A percentile compares a stretch with the other conserved stretches of the same genome.
Conservation (phyloP, 1,284 basidiomycete genomes). For the Termitomyces sp. region DNA sequence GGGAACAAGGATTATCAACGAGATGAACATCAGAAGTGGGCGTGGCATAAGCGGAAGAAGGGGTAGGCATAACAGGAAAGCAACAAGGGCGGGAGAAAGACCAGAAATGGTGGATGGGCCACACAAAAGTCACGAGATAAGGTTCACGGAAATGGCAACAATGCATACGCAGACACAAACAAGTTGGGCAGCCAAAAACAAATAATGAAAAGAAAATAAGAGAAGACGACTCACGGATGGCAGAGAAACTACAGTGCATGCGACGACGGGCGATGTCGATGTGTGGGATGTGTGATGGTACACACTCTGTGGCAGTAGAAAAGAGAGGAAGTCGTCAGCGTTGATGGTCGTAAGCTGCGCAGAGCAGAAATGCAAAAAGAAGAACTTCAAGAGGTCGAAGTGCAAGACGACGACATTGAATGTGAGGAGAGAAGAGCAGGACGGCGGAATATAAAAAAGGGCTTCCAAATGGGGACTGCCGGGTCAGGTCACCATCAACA, state of each 20-base stretch:
- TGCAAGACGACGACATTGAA: conserved; percentile 36
- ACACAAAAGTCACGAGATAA: conserved; percentile 11
- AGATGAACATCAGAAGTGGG: not conserved
- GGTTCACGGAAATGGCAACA: conserved; percentile 12
- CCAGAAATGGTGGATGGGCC: not conserved
- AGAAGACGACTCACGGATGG: conserved; percentile 32
- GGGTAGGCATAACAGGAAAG: conserved; percentile 10
- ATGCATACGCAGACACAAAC: conserved; percentile 5
- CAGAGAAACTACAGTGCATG: conserved; percentile 31
- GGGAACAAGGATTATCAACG: conserved; percentile 19
- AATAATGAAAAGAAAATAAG: conserved; percentile 1
- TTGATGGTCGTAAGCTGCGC: conserved; percentile 43
- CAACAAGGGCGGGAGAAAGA: conserved; percentile 10
- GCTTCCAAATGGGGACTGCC: conserved; percentile 20
- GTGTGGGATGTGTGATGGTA: conserved; percentile 21
- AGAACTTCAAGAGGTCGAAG: conserved; percentile 25
- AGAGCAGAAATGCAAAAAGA: conserved; percentile 14
- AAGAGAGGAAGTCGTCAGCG: conserved; percentile 47
- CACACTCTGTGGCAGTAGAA: conserved; percentile 25
- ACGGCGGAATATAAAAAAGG: conserved; percentile 30
- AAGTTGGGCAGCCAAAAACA: conserved; percentile 9
- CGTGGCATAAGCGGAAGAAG: conserved; percentile 10
- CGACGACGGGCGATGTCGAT: conserved; percentile 24
- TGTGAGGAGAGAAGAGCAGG: conserved; percentile 30
- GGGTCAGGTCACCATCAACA: conserved; percentile 21